Evolutionary conservation across 108 stramenopile species (phyloP).

Genomic region (Skeletonema tropicum): DNA sequence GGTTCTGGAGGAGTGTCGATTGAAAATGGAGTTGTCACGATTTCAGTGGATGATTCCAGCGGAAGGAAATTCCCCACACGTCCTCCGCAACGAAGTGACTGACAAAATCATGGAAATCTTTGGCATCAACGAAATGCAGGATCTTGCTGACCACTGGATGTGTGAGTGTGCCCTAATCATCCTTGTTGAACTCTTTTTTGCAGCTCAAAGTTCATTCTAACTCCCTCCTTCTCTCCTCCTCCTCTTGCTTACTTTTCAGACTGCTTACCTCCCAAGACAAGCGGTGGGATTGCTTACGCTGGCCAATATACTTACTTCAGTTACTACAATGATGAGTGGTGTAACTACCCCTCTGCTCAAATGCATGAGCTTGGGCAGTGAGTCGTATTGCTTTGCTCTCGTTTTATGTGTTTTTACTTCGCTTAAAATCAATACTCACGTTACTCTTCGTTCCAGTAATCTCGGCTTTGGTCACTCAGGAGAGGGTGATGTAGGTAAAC

Average conservation of each 20-base stretch:
- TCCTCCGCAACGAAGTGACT: constrained; percentile 12
- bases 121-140: not conserved
- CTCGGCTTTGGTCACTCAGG: constrained; percentile 52
- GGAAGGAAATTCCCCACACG: not conserved
- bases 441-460: constrained; percentile 8
- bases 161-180: not conserved
- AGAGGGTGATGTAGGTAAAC: too few relatives aligned
- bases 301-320: constrained; percentile 51
- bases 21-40: constrained; percentile 6
- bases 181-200: too few relatives aligned
- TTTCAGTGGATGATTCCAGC: not conserved
- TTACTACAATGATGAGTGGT: constrained; percentile 67
- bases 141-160: constrained; percentile 26
- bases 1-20: not conserved
- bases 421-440: too few relatives aligned
- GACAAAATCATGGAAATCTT: constrained; percentile 3
- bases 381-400: constrained; percentile 5
- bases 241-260: not conserved
- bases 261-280: not conserved
- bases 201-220: not conserved
- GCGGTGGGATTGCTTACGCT: constrained; percentile 50
- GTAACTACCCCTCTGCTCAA: constrained; percentile 46
- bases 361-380: constrained; percentile 69
- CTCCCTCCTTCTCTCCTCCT: too few relatives aligned
- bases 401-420: constrained; percentile 12